Base-by-base conservation (phyloP, 2,329 filamentous ascomycete genomes). In the Myriosclerotinia scirpicola region DNA sequence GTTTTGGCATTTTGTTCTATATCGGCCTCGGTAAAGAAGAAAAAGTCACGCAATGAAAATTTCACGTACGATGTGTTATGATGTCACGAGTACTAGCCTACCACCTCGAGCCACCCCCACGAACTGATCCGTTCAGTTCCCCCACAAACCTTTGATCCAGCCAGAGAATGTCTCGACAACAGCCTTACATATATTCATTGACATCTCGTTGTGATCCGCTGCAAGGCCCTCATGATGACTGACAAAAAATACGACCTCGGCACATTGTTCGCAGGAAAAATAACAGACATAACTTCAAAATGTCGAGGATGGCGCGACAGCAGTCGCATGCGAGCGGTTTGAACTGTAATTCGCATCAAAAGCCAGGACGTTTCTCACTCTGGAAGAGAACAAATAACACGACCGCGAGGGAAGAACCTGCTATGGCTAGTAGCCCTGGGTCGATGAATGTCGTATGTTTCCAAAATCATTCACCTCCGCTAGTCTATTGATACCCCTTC, bases 231-330 rank as follows among this genome's bases (percentile, higher is more conserved):
- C 53, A 65, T 40, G 36, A 65, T 65, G 63, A 48, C 42, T n/a
- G 42, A 38, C 42, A 65, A 26, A 40, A 58, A 5, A 38, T 8
- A 52, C 22, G 20, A 50, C 34, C 22, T 65, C 40, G 54, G 50
- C 30, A 65, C 8, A 65, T 22, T 48, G 63, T 26, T 65, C 44
- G 30, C 54, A 58, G 54, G 42, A 58, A 59, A 30, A 20, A 48
- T 2, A 20, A 42, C 20, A 42, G 15, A 15, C 22, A 55, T 22
- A n/a, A 22, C 42, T 42, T 52, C 54, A 61, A 54, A n/a, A 61
- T 66, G 55, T 61, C 64, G 55, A 48, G 55, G 20, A 59, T 44
- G 34, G n/a, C 38, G 20, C 61, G 61, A 42, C 61, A 64, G 30
- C 61, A 54, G n/a, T 64, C 61, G 30, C 38, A 61, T 26, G 46